phyloP scores from a whole-genome alignment of 306 rosid species.

The Castanea mollissima region DNA sequence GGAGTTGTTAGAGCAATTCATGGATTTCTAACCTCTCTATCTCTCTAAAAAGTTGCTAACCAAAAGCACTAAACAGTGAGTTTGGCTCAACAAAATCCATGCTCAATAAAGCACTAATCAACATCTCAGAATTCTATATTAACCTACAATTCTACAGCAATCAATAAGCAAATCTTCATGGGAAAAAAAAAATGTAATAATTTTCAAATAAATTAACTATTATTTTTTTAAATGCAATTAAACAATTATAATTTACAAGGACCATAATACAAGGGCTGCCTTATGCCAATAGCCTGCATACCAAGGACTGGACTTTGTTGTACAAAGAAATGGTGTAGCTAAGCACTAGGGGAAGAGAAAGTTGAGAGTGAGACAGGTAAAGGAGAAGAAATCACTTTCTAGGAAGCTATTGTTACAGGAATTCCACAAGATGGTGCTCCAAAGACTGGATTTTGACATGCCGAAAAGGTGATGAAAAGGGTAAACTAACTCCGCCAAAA shows the following conservation, averaged over 20 bases:
- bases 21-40: too few relatives aligned
- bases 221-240: neutral
- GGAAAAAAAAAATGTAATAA: too few relatives aligned
- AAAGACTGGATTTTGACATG: constrained; percentile 15
- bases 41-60: too few relatives aligned
- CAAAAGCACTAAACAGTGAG: too few relatives aligned
- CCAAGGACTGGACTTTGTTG: constrained; percentile 16
- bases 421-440: constrained; percentile 16
- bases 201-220: too few relatives aligned
- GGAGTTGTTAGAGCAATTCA: too few relatives aligned
- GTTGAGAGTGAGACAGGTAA: neutral
- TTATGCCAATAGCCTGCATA: constrained; percentile 14
- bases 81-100: too few relatives aligned
- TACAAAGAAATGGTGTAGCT: neutral
- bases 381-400: constrained; percentile 1
- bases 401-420: neutral
- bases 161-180: neutral
- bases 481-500: neutral
- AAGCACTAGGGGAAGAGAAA: neutral
- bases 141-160: neutral
- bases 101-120: too few relatives aligned
- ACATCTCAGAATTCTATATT: too few relatives aligned
- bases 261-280: constrained; percentile 11
- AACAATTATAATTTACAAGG: constrained; percentile 7
- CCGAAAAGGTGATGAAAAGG: neutral